Evolutionary conservation across 2,329 filamentous ascomycete genomes (phyloP), one percentile per base, ranked within the genome.

Genomic region (Diaporthe nobilis): DNA sequence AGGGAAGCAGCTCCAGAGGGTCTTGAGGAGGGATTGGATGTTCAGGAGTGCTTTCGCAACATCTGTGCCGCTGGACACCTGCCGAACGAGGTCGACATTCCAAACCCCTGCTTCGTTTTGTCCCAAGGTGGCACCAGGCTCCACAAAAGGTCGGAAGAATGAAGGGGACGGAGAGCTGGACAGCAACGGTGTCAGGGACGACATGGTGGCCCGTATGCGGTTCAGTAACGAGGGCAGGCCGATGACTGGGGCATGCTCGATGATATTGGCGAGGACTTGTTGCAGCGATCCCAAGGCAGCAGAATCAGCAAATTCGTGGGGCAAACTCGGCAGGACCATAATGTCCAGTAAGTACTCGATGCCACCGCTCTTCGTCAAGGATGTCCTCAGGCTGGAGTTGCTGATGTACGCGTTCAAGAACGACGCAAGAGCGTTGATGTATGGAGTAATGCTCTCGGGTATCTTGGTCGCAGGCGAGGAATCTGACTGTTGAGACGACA

Each of bases 321-420:
- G 92, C 63, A 98, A 88, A 82, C 95, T 96, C 7, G 95, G 94
- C 42, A 96, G 91, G 72, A 94, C 94, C 55, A 93, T 93, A 73
- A 98, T 91, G 81, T 98, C 95, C 72, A 99, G 88, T 28, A 98
- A 88, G 70, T 94, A 88, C 82, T 98, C 95, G 34, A 96, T 92
- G 9, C 95, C 97, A 75, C 95, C 95, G 68, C 90, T 90, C 73
- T 94, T 91, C 77, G 97, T 92, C 81, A 98, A 96, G 34, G 90
- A 89, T 25, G 88, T 86, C 83, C 94, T 96, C 79, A 97, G 89
- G 47, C 88, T 88, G 74, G 90, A 88, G 80, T 97, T 98, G 77
- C 91, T 90, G 76, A 97, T 91, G 82, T 97, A 96, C 1, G 93
- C 81, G 13, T 85, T 84, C 61, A 99, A 85, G 82, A 99, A 99